A percentile compares a stretch with the other conserved stretches of the same genome.
These are phyloP conservation scores for Gastrolobium villosum DNA, from an alignment of 306 rosid genomes.

Conservation along the genomic window DNA sequence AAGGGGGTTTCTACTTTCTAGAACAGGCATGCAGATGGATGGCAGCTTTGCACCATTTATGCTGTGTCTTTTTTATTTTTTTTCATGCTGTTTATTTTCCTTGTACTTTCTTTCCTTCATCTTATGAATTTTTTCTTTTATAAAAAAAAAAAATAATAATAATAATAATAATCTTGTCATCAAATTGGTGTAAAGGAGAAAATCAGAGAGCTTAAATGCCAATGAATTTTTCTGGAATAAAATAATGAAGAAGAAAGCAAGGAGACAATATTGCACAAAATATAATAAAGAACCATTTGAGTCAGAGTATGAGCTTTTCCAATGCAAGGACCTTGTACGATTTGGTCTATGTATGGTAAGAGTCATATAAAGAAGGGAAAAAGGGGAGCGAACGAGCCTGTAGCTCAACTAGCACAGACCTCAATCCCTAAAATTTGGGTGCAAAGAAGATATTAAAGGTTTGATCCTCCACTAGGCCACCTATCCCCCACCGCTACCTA, in stretches of 20 bases:
- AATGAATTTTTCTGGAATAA: neutral
- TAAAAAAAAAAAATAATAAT: neutral
- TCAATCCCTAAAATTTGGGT: neutral
- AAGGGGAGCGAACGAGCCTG: neutral
- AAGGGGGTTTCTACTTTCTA: neutral
- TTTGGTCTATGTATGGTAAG: neutral
- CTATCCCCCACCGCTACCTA: neutral
- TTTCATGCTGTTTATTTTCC: neutral
- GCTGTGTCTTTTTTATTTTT: neutral
- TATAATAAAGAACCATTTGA: neutral
- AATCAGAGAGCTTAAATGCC: neutral
- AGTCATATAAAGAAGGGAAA: neutral
- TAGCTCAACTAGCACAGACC: slow-evolving; percentile 7
- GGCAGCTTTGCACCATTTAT: neutral
- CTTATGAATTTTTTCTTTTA: neutral
- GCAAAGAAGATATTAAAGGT: neutral
- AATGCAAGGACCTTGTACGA: slow-evolving; percentile 1
- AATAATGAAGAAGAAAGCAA: slow-evolving; percentile 12
- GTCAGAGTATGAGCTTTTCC: neutral
- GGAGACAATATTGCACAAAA: slow-evolving; percentile 4
- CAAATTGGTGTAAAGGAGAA: neutral
- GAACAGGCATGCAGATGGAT: slow-evolving; percentile 21
- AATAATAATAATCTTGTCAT: neutral
- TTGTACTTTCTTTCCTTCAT: slow-evolving; percentile 8
- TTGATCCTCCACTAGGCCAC: neutral